Base-by-base conservation (phyloP, 2,329 filamentous ascomycete species). In the Amauroascus verrucosus region DNA sequence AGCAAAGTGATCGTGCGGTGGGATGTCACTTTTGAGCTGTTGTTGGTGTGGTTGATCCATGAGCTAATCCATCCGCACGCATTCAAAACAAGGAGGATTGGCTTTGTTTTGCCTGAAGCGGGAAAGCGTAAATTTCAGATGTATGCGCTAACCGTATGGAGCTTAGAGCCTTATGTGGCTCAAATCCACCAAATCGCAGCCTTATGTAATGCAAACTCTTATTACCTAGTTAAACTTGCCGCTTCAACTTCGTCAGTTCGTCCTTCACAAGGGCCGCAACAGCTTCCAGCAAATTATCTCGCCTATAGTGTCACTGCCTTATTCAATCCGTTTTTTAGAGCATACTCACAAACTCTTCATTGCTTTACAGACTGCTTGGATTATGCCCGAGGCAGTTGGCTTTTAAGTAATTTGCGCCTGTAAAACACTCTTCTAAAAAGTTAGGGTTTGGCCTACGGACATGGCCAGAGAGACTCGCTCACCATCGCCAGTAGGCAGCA, bases 401-500 rank as follows among this genome's bases (percentile, higher is more conserved):
- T 46, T 37, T n/a, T n/a, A 20, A 20, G 40, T 20, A 30, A 38
- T 40, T 46, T 30, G 26, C 41, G 13, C 32, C 50, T 38, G 41
- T 46, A 52, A 46, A 46, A 35, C 30, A 46, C 16, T 26, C 26
- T 14, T 18, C 33, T 14, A 37, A 53, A 57, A 55, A 55, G 56
- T 57, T 55, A 57, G 56, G 55, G 52, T 69, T 76, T 75, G 71
- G 75, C 76, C 70, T 75, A 70, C 72, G 73, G 73, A 64, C 70
- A 80, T 80, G 77, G 76, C 75, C 75, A 76, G 77, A 75, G 77
- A 79, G 71, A 75, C 75, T 76, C 78, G 86, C 86, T 91, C 86
- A 90, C 87, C 86, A 86, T 88, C 85, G 83, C 85, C 85, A 84
- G 83, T 84, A 89, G 86, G 85, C 82, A 88, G 85, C 78, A 83